Evolutionary conservation across 2,329 filamentous ascomycete genomes (phyloP), one percentile per base, ranked within the genome.

Genomic region (Penicillium sp.): DNA sequence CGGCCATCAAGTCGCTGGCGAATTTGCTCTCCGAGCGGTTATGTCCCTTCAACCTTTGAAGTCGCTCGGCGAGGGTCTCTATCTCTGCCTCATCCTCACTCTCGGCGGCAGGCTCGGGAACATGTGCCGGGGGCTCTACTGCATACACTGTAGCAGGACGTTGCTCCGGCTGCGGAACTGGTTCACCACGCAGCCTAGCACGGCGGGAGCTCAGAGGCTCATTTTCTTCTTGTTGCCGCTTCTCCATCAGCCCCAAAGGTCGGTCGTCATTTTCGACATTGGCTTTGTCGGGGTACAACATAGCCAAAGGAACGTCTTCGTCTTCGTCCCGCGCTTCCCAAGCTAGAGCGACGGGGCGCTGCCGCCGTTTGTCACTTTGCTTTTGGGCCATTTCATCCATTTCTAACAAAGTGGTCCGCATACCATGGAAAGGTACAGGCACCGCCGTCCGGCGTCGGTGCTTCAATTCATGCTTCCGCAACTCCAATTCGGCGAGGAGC

Each of bases 311-410:
- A 1, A 96, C 87, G 65, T 97, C 93, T 51, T 93, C 90, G 61
- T 96, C 91, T 47, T 82, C 79, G 52, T 82, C 78, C 8, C 78
- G 77, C 12, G 77, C 75, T 73, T 97, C 92, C 94, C 94, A 99
- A 1, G 93, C 94, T 33, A 99, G 80, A 56, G 90, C 90, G 33
- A 96, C 85, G 55, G 87, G 89, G 67, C 89, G 89, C 54, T 83
- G 82, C 36, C 93, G 85, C 44, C 73, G 64, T 28, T 88, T 82
- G 61, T 87, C 86, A 63, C 87, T 87, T 70, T 96, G 89, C 25
- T 91, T 83, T 72, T 97, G 89, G 22, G 90, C 90, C 28, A 97
- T 90, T 0, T 91, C 89, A 68, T 99, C 93, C 63, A 97, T 83
- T 69, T 99, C 86, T 1, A 99, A 80, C 4, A 99, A 80, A 0